Percentiles rank a stretch among this genome's conserved stretches.
These are phyloP conservation scores for Coriaria nepalensis DNA, from an alignment of 306 rosid genomes.

Conservation along the genomic window DNA sequence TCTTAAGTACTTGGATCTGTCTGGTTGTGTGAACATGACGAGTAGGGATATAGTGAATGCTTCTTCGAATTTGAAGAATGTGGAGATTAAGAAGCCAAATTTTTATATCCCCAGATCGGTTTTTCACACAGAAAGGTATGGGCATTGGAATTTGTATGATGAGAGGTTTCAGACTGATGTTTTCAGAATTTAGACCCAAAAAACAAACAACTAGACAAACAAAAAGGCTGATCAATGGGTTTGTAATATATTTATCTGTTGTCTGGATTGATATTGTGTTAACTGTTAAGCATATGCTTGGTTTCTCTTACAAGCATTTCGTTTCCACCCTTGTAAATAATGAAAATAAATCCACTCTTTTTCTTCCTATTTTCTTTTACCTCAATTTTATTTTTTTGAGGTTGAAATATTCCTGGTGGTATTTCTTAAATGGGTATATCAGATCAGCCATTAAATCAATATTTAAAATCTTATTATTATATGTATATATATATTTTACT, in stretches of 20 bases:
- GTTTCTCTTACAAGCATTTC: too few relatives aligned
- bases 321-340: too few relatives aligned
- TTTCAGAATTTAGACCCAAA: constrained; percentile 43
- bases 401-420: too few relatives aligned
- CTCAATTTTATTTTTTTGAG: too few relatives aligned
- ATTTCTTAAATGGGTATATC: too few relatives aligned
- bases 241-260: too few relatives aligned
- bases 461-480: too few relatives aligned
- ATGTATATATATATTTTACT: neutral
- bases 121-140: constrained; percentile 44
- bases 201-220: constrained; percentile 1
- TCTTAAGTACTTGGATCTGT: constrained; percentile 67
- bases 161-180: constrained; percentile 83
- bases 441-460: too few relatives aligned
- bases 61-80: constrained; percentile 29
- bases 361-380: too few relatives aligned
- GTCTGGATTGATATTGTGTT: too few relatives aligned
- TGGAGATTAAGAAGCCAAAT: constrained; percentile 42
- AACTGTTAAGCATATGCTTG: too few relatives aligned
- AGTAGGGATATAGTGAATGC: constrained; percentile 54
- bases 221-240: neutral
- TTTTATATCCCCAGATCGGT: constrained; percentile 33
- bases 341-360: neutral
- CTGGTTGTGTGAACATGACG: constrained; percentile 66
- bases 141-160: constrained; percentile 75